A percentile compares a stretch with the other conserved stretches of the same genome.
Evolutionary conservation across 176 grass and related monocot genomes (phyloP).

Genomic region (Typha latifolia): DNA sequence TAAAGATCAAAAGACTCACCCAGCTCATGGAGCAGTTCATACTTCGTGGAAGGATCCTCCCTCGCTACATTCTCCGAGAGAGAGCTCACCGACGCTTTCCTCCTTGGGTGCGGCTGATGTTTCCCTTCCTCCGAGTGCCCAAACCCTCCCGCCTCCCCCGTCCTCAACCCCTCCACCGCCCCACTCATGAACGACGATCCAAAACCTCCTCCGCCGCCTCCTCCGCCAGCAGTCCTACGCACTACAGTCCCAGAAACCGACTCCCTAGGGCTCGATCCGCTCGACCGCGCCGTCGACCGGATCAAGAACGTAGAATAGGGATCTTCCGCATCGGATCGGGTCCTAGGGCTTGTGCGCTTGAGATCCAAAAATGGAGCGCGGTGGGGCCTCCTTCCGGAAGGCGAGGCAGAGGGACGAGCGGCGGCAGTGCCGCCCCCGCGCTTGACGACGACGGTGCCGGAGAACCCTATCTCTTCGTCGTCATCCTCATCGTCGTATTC

Average conservation of each 20-base stretch:
- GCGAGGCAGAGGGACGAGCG: constrained; percentile 17
- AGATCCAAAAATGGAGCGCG: constrained; percentile 74
- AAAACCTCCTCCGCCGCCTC: constrained; percentile 45
- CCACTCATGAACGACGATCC: constrained; percentile 72
- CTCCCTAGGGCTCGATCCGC: constrained; percentile 16
- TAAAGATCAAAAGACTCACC: constrained; percentile 37
- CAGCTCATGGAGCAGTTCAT: constrained; percentile 94
- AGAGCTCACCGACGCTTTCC: constrained; percentile 73
- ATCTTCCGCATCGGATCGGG: constrained; percentile 30
- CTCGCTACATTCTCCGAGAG: constrained; percentile 63
- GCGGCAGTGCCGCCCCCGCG: constrained; percentile 29
- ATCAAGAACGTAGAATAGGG: constrained; percentile 62
- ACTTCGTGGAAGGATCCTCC: constrained; percentile 92
- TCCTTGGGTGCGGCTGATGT: constrained; percentile 49
- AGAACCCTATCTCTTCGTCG: constrained; percentile 34
- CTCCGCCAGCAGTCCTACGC: constrained; percentile 20
- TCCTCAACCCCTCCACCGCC: constrained; percentile 18
- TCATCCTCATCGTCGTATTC: constrained; percentile 37
- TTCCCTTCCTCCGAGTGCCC: constrained; percentile 23
- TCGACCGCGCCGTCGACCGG: constrained; percentile 28
- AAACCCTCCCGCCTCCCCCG: constrained; percentile 11
- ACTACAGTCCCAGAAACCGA: constrained; percentile 43
- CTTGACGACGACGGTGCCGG: constrained; percentile 58
- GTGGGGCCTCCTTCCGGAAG: neutral
- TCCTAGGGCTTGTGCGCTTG: constrained; percentile 38